Percentiles rank a stretch among this genome's conserved stretches.
These are phyloP conservation scores for Colletotrichum sp. DNA, from an alignment of 2,329 filamentous ascomycete species.

Conservation along the genomic window DNA sequence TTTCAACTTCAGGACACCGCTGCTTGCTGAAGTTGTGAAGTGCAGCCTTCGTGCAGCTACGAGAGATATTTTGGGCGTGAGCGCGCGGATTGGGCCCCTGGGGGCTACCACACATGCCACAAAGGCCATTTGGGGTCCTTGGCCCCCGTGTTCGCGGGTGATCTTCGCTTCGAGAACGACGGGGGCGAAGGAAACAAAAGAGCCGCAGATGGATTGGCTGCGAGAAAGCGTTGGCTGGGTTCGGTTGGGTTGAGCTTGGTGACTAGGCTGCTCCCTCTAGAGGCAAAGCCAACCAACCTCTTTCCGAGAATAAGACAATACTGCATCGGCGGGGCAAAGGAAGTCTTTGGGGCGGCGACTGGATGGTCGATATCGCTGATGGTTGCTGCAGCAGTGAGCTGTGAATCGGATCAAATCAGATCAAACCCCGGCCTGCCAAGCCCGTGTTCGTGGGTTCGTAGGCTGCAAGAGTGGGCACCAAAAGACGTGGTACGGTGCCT, in stretches of 20 bases:
- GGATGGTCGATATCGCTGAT: background rate
- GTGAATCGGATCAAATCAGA: slow-evolving; percentile 10
- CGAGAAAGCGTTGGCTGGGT: background rate
- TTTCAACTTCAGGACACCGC: slow-evolving; percentile 23
- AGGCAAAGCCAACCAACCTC: background rate
- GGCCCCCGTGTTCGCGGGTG: slow-evolving; percentile 9
- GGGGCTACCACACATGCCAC: background rate
- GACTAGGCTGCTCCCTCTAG: background rate
- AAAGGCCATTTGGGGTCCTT: background rate
- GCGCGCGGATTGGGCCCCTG: background rate
- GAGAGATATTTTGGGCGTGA: slow-evolving; percentile 12
- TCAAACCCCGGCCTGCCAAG: slow-evolving; percentile 17
- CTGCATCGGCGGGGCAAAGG: background rate
- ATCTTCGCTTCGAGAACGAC: background rate
- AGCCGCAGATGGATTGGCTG: slow-evolving; percentile 2
- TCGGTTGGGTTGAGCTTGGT: background rate
- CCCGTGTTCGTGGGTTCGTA: slow-evolving; percentile 15
- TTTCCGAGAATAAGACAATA: background rate
- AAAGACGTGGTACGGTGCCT: slow-evolving; percentile 1
- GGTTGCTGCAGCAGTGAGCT: slow-evolving; percentile 14
- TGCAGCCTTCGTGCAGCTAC: slow-evolving; percentile 6
- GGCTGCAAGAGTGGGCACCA: slow-evolving; percentile 3
- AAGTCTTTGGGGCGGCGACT: background rate
- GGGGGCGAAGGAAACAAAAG: background rate
- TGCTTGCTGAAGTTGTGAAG: background rate